Conservation (phyloP, 139 green algal species). For the Yamagishiella unicocca region DNA sequence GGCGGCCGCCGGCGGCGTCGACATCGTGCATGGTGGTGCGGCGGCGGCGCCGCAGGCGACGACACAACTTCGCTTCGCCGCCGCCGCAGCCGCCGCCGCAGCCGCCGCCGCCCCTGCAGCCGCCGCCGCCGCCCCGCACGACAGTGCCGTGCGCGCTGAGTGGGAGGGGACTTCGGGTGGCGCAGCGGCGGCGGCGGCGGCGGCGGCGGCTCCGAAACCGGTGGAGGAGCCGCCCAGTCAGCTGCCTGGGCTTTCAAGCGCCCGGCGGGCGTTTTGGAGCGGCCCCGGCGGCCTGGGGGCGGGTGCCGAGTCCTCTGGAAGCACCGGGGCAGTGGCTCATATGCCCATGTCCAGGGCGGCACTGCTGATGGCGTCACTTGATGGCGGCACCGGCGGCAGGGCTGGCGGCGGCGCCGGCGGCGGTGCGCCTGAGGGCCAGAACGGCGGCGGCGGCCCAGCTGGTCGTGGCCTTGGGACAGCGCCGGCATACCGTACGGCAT, state of each 20-base stretch:
- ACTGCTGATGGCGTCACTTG: not conserved
- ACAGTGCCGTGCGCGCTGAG: not conserved
- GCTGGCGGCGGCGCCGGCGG: not conserved
- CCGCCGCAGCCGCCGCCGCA: not conserved
- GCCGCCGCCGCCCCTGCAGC: not conserved
- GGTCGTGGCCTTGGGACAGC: not conserved
- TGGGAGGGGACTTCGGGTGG: not conserved
- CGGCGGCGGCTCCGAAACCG: too few species aligned
- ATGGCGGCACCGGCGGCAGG: not conserved
- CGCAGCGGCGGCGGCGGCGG: too few species aligned
- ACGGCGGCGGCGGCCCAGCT: not conserved
- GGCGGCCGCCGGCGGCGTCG: too few species aligned
- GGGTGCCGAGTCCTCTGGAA: not conserved
- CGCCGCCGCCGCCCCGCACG: not conserved
- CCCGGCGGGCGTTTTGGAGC: slow-evolving; percentile 3
- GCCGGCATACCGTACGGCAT: not conserved
- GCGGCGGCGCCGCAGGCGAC: too few species aligned
- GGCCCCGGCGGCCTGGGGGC: not conserved
- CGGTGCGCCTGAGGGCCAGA: not conserved
- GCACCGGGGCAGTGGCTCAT: not conserved
- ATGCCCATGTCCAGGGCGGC: not conserved
- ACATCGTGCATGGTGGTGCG: too few species aligned
- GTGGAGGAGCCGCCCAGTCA: not conserved
- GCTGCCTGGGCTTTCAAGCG: not conserved
- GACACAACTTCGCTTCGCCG: too few species aligned